phyloP scores from a whole-genome alignment of 352 stramenopile species.

The Globisporangium mamillatum region DNA sequence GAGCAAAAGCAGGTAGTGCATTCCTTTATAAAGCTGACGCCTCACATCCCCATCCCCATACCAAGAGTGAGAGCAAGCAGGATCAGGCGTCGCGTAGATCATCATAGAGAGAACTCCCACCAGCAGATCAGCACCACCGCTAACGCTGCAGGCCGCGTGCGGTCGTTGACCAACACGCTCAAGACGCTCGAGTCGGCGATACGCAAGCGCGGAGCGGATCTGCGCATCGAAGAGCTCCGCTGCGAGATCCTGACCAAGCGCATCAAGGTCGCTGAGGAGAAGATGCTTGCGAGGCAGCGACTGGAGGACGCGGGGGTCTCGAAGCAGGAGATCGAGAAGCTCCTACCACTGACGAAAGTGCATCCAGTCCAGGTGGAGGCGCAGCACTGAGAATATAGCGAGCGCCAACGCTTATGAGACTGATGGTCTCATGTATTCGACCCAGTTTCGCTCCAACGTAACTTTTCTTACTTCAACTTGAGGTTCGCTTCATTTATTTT shows the following conservation, averaged over 20 bases:
- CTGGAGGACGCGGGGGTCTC: constrained; percentile 33
- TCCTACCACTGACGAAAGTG: constrained; percentile 9
- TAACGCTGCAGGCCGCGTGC: background rate
- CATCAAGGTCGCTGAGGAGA: constrained; percentile 18
- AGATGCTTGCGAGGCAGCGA: constrained; percentile 39
- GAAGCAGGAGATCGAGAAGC: constrained; percentile 17
- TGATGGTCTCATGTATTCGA: no score
- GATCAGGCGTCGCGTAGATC: background rate
- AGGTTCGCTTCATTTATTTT: no score
- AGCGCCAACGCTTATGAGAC: no score
- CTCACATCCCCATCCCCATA: background rate
- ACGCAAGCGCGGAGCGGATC: constrained; percentile 17
- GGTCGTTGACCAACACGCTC: constrained; percentile 9
- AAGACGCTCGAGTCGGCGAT: constrained; percentile 13
- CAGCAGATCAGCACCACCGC: background rate
- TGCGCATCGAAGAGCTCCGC: constrained; percentile 16
- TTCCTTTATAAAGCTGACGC: background rate
- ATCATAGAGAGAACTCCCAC: background rate
- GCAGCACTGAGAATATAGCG: no score
- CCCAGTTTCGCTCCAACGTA: no score
- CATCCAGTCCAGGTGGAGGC: no score
- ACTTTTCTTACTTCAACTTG: no score
- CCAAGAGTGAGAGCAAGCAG: constrained; percentile 1
- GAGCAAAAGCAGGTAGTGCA: no score
- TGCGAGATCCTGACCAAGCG: constrained; percentile 22